Evolutionary conservation across 257 asterid genomes (phyloP), one percentile per base, ranked within the genome.

Genomic region (Jacaranda copaia): DNA sequence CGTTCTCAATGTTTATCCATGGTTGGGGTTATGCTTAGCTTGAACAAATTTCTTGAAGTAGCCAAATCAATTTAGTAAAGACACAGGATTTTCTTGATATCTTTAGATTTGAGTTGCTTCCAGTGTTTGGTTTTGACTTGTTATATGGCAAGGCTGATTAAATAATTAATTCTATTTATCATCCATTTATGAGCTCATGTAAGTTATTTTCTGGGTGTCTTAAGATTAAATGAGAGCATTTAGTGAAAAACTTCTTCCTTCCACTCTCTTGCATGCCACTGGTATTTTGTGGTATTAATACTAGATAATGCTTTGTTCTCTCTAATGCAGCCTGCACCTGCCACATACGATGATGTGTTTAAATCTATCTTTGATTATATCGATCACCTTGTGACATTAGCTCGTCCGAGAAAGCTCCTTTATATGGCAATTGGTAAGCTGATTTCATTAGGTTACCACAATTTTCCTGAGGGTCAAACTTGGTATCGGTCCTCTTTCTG

Each of bases 371-470:
- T 96, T 86, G 97, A 90, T 71, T 95, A 96, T 88, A 93, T 93
- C 69, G 98, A 96, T 81, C 97, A 96, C 79, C 85, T 93, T 39
- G 81, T 96, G 80, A 83, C 96, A 48, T 76, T 96, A 86, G 88
- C 91, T 85, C 97, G 99, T 46, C 99, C 99, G 66, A 91, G 98
- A 84, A 91, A 91, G 86, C 89, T 96, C 82, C 98, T 93, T 56
- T 96, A 89, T 77, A 81, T 96, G 94, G 99, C 99, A 72, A 96
- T 93, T 73, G 99, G 99, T 95, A 87, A 77, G 93, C 73, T 63
- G 42, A 77, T 70, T 63, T 70, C 15, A 62, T 70, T 42, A 40
- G 15, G 59, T 62, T 36, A 70, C 48, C 80, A 53, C 76, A 32
- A 39, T 40, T 67, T 60, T 46, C 59, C 32, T 52, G 73, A 57